phyloP scores from a whole-genome alignment of 495 filamentous ascomycete genomes.

The Evansstolkia leycettana region DNA sequence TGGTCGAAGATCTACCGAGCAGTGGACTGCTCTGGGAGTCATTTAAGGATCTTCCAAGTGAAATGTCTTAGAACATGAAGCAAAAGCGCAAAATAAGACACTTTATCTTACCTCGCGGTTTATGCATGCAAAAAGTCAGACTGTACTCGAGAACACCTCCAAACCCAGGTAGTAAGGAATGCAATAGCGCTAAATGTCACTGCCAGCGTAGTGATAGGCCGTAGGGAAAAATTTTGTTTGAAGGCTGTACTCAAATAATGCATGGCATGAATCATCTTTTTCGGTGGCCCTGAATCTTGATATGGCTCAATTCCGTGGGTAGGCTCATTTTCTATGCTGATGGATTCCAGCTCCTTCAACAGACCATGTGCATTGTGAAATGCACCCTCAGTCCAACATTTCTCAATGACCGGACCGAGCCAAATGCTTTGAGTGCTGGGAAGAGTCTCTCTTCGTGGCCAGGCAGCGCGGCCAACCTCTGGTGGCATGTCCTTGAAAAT shows the following conservation, averaged over 20 bases:
- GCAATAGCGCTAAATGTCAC: too few species aligned
- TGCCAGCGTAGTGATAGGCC: too few species aligned
- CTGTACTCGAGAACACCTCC: too few species aligned
- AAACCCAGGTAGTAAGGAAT: too few species aligned
- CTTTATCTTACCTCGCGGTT: too few species aligned
- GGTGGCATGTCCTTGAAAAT: constrained; percentile 14
- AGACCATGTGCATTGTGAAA: constrained; percentile 13
- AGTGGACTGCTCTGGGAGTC: too few species aligned
- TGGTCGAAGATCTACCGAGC: neutral
- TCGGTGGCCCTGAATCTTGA: too few species aligned
- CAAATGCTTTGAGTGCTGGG: constrained; percentile 14
- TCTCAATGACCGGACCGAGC: constrained; percentile 19
- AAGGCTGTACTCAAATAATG: too few species aligned
- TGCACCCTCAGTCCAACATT: constrained; percentile 13
- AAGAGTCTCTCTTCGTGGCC: constrained; percentile 10
- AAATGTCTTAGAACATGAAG: neutral
- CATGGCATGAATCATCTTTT: too few species aligned
- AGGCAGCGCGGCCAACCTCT: constrained; percentile 10
- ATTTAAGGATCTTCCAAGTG: neutral
- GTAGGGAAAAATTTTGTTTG: too few species aligned
- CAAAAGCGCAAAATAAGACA: neutral
- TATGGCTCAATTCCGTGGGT: too few species aligned
- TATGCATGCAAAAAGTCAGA: too few species aligned
- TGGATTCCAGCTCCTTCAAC: constrained; percentile 9
- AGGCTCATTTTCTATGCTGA: constrained; percentile 1